Conservation (phyloP, 2,329 filamentous ascomycete genomes). For the Pyricularia grisea region DNA sequence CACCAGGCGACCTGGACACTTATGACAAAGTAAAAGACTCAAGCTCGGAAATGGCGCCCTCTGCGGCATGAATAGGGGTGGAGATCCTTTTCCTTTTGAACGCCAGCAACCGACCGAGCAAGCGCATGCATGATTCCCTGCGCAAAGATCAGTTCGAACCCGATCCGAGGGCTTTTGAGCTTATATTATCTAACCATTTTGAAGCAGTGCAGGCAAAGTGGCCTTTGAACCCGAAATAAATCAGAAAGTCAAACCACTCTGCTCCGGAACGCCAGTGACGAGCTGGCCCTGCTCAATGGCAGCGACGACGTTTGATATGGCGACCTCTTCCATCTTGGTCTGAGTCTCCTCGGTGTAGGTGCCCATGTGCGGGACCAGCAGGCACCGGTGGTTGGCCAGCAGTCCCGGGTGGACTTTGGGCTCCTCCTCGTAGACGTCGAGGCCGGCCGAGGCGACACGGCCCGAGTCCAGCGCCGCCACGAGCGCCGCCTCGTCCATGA, state of each 20-base stretch:
- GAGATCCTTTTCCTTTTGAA: too few relatives aligned
- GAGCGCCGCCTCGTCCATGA: conserved; percentile 57
- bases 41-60: not conserved
- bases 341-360: conserved; percentile 59
- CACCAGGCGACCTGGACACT: not conserved
- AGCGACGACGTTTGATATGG: conserved; percentile 56
- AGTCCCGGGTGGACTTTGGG: conserved; percentile 39
- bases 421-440: conserved; percentile 57
- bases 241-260: not conserved
- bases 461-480: conserved; percentile 46
- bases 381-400: conserved; percentile 25
- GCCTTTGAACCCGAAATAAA: not conserved
- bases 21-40: not conserved
- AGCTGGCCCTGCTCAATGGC: conserved; percentile 21
- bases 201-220: not conserved
- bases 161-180: not conserved
- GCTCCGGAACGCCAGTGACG: not conserved
- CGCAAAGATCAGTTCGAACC: not conserved
- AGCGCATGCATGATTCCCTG: not conserved
- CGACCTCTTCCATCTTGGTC: conserved; percentile 55
- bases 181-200: not conserved
- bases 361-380: conserved; percentile 59
- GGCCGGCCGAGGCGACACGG: conserved; percentile 38
- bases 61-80: not conserved
- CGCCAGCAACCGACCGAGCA: too few relatives aligned